Conservation (phyloP, 345 rosid genomes). For the Dipteronia sinensis region DNA sequence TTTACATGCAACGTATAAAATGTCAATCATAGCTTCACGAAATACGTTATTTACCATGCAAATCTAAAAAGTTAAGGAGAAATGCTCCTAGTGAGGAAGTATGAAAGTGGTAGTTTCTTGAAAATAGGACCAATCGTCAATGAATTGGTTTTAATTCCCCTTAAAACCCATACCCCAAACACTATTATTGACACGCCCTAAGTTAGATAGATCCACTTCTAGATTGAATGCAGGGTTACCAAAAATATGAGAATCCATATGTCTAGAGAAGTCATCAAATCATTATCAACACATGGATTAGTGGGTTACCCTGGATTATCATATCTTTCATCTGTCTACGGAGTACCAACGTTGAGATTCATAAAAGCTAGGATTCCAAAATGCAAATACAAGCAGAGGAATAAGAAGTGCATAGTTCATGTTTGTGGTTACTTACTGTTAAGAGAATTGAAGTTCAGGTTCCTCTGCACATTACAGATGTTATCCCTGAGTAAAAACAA, state of each 20-base stretch:
- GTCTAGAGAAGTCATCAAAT: not conserved
- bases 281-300: not conserved
- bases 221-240: not conserved
- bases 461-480: conserved; percentile 83
- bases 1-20: not conserved
- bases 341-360: not conserved
- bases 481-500: conserved; percentile 60
- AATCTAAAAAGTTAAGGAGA: not conserved
- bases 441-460: conserved; percentile 72
- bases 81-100: not conserved
- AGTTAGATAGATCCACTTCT: not conserved
- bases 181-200: not conserved
- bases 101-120: not conserved
- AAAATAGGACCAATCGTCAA: not conserved
- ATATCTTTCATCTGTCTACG: not conserved
- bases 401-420: not conserved
- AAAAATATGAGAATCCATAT: not conserved
- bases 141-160: not conserved
- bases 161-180: not conserved
- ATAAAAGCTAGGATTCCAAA: not conserved
- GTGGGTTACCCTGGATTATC: not conserved
- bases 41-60: not conserved
- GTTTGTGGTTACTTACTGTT: conserved; percentile 60
- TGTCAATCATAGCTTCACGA: not conserved
- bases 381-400: not conserved